These are phyloP conservation scores for Avena eriantha DNA, from an alignment of 176 grass and related monocot genomes.

Conservation along the genomic window DNA sequence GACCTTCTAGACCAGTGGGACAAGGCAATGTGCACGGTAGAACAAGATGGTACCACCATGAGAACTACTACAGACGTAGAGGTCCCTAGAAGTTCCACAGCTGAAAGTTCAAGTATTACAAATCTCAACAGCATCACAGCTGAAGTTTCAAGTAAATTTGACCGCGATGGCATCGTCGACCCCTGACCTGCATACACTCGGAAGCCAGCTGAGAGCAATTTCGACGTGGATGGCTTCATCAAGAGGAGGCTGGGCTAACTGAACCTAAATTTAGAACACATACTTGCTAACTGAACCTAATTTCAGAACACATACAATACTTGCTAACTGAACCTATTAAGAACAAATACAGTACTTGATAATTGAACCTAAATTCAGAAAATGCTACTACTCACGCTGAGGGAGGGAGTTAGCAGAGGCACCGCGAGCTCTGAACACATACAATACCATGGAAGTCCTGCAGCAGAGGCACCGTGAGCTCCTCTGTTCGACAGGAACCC, in stretches of 20 bases:
- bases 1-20: conserved; percentile 32
- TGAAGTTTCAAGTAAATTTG: conserved; percentile 29
- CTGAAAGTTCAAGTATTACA: conserved; percentile 34
- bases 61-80: conserved; percentile 16
- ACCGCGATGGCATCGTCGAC: conserved; percentile 16
- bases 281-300: no score
- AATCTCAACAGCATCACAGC: not conserved
- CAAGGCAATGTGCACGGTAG: conserved; percentile 35
- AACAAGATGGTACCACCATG: conserved; percentile 17
- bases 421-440: no score
- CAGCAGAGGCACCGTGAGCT: no score
- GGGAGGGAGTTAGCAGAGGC: no score
- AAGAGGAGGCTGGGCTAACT: conserved; percentile 62
- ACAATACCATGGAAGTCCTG: no score
- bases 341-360: no score
- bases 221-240: conserved; percentile 76
- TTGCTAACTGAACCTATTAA: no score
- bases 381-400: no score
- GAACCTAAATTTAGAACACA: no score
- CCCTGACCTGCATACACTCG: not conserved
- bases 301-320: no score
- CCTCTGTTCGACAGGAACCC: no score
- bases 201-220: conserved; percentile 39
- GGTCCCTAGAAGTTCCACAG: not conserved
- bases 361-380: no score